Evolutionary conservation across 2,329 filamentous ascomycete species (phyloP).

Genomic region (Fusarium subtropicale): DNA sequence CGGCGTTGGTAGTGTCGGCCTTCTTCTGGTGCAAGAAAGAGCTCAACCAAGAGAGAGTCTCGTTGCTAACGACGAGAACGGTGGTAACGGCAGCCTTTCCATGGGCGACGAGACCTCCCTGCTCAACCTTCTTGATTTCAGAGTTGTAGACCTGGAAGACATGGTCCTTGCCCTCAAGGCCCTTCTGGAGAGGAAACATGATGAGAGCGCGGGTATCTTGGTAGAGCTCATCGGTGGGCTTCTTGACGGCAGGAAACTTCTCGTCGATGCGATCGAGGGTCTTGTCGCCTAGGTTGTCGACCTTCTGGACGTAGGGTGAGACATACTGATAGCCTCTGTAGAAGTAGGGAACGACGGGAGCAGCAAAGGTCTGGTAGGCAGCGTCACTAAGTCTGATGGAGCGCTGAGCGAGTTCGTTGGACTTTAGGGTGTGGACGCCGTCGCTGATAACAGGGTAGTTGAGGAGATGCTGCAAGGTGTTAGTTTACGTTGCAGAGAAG

Average conservation of each 20-base stretch:
- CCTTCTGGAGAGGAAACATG: conserved; percentile 72
- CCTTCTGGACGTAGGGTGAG: conserved; percentile 85
- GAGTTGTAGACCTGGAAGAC: conserved; percentile 66
- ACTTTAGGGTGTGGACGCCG: conserved; percentile 80
- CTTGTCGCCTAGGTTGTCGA: conserved; percentile 79
- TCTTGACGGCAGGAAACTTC: conserved; percentile 78
- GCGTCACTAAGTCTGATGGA: conserved; percentile 80
- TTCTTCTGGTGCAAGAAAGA: conserved; percentile 71
- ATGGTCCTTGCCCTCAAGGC: conserved; percentile 70
- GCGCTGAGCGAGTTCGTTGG: conserved; percentile 84
- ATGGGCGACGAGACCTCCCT: conserved; percentile 72
- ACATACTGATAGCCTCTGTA: conserved; percentile 83
- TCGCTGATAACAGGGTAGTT: conserved; percentile 88
- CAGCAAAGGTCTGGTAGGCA: conserved; percentile 80
- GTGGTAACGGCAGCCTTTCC: conserved; percentile 78
- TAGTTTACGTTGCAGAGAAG: not conserved
- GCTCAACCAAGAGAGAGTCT: conserved; percentile 72
- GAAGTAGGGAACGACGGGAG: conserved; percentile 78
- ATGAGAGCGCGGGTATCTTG: conserved; percentile 71
- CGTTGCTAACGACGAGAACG: conserved; percentile 72
- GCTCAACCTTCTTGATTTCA: conserved; percentile 72
- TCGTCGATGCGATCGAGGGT: conserved; percentile 77
- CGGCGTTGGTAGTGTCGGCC: conserved; percentile 66
- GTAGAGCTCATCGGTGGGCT: conserved; percentile 78
- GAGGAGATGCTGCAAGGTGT: conserved; percentile 74